Percentiles rank a stretch among this genome's conserved stretches.
Conservation (phyloP, 1,284 basidiomycete genomes). For the Albatrellus sp. region DNA sequence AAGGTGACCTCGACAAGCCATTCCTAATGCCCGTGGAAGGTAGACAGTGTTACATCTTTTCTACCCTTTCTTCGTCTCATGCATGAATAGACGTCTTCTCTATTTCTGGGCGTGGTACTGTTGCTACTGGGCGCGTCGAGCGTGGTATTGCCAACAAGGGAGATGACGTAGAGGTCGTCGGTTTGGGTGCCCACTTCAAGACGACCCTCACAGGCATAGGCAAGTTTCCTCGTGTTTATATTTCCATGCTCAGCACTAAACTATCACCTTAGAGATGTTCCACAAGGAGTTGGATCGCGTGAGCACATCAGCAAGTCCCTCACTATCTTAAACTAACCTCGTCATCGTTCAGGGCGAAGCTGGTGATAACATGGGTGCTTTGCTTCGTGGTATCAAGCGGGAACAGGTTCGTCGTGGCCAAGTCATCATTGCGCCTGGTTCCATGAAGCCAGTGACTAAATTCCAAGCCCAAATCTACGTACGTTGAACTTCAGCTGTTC, state of each 20-base stretch:
- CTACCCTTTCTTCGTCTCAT: neutral
- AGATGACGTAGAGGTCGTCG: conserved; percentile 89
- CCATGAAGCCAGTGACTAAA: conserved; percentile 92
- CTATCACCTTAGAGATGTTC: conserved; percentile 77
- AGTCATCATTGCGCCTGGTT: conserved; percentile 81
- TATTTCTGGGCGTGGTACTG: conserved; percentile 97
- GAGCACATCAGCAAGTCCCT: conserved; percentile 13
- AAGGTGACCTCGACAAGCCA: conserved; percentile 93
- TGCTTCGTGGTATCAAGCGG: conserved; percentile 95
- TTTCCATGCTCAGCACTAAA: neutral
- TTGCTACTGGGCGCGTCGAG: conserved; percentile 92
- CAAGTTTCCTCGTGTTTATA: conserved; percentile 22
- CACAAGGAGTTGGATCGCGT: conserved; percentile 97
- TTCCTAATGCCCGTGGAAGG: conserved; percentile 95
- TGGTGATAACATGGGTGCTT: conserved; percentile 98
- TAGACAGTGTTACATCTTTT: conserved; percentile 14
- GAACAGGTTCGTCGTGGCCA: conserved; percentile 94
- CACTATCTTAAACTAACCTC: conserved; percentile 1
- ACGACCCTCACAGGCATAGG: conserved; percentile 94
- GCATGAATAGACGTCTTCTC: conserved; percentile 78
- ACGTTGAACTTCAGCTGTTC: conserved; percentile 15
- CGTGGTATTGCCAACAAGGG: conserved; percentile 91
- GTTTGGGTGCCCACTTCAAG: conserved; percentile 77
- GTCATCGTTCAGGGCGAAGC: conserved; percentile 65
- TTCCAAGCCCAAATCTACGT: conserved; percentile 91